phyloP scores from a whole-genome alignment of 345 rosid genomes.

The Conringia planisiliqua region DNA sequence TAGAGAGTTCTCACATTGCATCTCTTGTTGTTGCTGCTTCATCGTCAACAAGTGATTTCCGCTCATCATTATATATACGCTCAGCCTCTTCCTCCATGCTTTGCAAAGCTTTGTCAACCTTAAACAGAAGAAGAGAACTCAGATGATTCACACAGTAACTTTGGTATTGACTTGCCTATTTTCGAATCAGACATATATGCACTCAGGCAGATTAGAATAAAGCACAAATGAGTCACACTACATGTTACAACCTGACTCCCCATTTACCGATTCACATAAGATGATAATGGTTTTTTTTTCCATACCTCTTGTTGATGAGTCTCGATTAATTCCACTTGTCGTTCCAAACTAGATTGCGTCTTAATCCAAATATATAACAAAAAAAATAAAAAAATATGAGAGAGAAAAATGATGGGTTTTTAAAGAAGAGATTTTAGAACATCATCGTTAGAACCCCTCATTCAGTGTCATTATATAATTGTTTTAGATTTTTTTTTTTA shows the following conservation, averaged over 20 bases:
- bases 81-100: slow-evolving; percentile 96
- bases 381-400: no score
- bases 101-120: slow-evolving; percentile 91
- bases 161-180: not conserved
- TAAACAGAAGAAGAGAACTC: not conserved
- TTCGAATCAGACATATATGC: not conserved
- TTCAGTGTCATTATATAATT: no score
- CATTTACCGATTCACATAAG: not conserved
- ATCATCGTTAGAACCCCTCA: no score
- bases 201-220: not conserved
- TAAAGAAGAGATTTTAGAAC: no score
- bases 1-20: slow-evolving; percentile 73
- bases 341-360: slow-evolving; percentile 77
- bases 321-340: slow-evolving; percentile 88
- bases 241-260: not conserved
- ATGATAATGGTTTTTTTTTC: not conserved
- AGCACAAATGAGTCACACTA: not conserved
- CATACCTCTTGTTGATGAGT: slow-evolving; percentile 97
- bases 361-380: no score
- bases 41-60: slow-evolving; percentile 70
- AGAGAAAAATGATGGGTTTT: no score
- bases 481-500: no score
- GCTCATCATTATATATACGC: slow-evolving; percentile 85
- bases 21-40: slow-evolving; percentile 97
- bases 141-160: not conserved